A percentile compares a stretch with the other conserved stretches of the same genome.
These are phyloP conservation scores for Penicillium psychrosexuale DNA, from an alignment of 2,329 filamentous ascomycete genomes.

Conservation along the genomic window DNA sequence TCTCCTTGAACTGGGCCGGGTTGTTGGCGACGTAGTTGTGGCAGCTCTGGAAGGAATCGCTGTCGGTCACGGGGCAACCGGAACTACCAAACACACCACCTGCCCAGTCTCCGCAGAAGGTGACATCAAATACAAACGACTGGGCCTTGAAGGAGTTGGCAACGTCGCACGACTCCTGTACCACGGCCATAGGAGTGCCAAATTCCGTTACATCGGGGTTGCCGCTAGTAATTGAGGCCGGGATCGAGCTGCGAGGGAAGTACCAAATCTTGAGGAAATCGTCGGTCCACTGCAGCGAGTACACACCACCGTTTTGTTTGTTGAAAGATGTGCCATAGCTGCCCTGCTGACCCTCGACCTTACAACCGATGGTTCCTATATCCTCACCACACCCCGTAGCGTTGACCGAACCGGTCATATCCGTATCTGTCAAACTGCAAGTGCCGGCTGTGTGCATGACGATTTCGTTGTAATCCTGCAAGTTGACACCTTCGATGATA, in stretches of 20 bases:
- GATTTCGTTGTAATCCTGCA: constrained; percentile 44
- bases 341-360: constrained; percentile 38
- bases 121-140: constrained; percentile 50
- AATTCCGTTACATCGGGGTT: constrained; percentile 47
- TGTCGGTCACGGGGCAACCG: constrained; percentile 55
- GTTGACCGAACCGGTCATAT: constrained; percentile 50
- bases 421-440: constrained; percentile 44
- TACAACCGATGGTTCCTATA: constrained; percentile 40
- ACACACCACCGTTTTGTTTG: constrained; percentile 46
- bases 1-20: constrained; percentile 65
- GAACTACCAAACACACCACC: constrained; percentile 49
- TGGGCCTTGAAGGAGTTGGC: constrained; percentile 41
- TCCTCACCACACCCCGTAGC: constrained; percentile 50
- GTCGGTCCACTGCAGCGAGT: constrained; percentile 49
- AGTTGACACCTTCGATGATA: constrained; percentile 53
- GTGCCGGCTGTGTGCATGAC: constrained; percentile 49
- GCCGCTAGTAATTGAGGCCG: constrained; percentile 44
- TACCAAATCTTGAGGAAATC: constrained; percentile 52
- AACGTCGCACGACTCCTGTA: constrained; percentile 43
- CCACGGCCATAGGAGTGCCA: constrained; percentile 46
- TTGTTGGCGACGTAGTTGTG: constrained; percentile 68
- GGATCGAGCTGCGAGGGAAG: constrained; percentile 47
- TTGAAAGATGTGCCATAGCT: constrained; percentile 57
- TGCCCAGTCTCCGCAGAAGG: constrained; percentile 57
- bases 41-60: constrained; percentile 63